Evolutionary conservation across 1,139 yeast genomes (phyloP).

Genomic region (Lodderomyces parapsilosis): DNA sequence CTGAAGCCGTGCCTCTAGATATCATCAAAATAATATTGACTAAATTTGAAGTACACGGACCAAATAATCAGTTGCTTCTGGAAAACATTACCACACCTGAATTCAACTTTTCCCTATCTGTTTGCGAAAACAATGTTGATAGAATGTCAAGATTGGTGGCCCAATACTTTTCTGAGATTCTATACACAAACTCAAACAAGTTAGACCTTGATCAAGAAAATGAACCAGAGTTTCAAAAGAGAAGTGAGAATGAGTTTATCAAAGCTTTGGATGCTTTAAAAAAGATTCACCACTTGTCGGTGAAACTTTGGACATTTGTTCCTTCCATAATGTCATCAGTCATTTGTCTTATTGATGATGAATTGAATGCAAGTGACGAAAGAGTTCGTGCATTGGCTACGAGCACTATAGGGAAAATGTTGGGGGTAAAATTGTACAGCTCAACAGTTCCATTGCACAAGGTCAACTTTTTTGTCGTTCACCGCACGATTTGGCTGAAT

Average conservation of each 20-base stretch:
- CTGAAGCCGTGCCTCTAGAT: conserved; percentile 62
- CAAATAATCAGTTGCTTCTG: conserved; percentile 14
- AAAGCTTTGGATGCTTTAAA: conserved; percentile 45
- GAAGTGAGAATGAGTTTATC: conserved; percentile 6
- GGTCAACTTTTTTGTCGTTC: conserved; percentile 59
- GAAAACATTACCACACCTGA: conserved; percentile 48
- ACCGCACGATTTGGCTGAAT: conserved; percentile 59
- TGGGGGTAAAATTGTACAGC: conserved; percentile 34
- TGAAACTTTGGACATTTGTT: conserved; percentile 72
- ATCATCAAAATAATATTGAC: conserved; percentile 64
- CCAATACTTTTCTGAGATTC: conserved; percentile 74
- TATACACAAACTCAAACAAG: conserved; percentile 48
- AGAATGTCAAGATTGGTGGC: conserved; percentile 77
- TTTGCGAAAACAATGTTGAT: conserved; percentile 72
- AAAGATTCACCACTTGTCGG: conserved; percentile 61
- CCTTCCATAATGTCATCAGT: conserved; percentile 77
- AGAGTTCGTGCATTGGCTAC: conserved; percentile 68
- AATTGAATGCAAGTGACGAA: conserved; percentile 69
- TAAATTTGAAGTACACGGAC: conserved; percentile 34
- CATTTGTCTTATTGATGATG: conserved; percentile 80
- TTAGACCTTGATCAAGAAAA: conserved; percentile 24
- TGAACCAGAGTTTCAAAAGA: conserved; percentile 1
- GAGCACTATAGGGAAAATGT: conserved; percentile 66
- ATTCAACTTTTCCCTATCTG: conserved; percentile 61
- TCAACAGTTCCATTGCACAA: conserved; percentile 24